Evolutionary conservation across 768 basidiomycete genomes (phyloP).

Genomic region (Ephemerocybe angulata): DNA sequence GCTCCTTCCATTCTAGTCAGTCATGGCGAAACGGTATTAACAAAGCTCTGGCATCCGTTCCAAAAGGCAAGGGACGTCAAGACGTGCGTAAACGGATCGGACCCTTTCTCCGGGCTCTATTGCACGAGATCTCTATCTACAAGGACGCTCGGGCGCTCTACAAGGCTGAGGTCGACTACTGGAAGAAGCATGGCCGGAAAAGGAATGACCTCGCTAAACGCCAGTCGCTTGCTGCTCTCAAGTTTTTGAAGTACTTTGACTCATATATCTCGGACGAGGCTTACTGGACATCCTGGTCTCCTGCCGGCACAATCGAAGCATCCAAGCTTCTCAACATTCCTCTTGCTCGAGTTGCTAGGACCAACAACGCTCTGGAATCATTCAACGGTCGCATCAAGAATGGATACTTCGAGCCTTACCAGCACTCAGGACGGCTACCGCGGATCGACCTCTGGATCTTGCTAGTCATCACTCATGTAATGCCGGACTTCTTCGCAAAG

Average conservation of each 20-base stretch:
- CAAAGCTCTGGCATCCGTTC: conserved; percentile 20
- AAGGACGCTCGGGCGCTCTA: conserved; percentile 16
- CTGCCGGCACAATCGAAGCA: conserved; percentile 22
- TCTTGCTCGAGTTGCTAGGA: conserved; percentile 21
- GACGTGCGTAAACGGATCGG: conserved; percentile 14
- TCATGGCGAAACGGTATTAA: conserved; percentile 30
- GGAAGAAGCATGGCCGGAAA: conserved; percentile 7
- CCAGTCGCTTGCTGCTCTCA: conserved; percentile 16
- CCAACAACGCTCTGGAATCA: conserved; percentile 34
- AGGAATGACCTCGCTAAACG: conserved; percentile 6
- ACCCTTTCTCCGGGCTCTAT: conserved; percentile 16
- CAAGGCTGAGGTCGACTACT: conserved; percentile 16
- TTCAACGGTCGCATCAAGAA: conserved; percentile 31
- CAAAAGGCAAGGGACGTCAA: conserved; percentile 21
- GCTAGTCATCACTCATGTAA: background rate
- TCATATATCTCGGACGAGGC: conserved; percentile 7
- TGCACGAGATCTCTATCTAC: conserved; percentile 21
- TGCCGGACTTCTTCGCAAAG: conserved; percentile 6
- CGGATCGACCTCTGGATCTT: conserved; percentile 4
- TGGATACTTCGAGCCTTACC: conserved; percentile 21
- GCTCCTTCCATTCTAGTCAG: conserved; percentile 33
- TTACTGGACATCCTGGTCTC: conserved; percentile 29
- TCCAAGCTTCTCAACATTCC: conserved; percentile 19
- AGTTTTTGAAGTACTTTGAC: conserved; percentile 19
- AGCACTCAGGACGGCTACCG: conserved; percentile 13